Evolutionary conservation across 2,329 filamentous ascomycete species (phyloP), one percentile per base, ranked within the genome.

Genomic region (Sarocladium brachiariae): DNA sequence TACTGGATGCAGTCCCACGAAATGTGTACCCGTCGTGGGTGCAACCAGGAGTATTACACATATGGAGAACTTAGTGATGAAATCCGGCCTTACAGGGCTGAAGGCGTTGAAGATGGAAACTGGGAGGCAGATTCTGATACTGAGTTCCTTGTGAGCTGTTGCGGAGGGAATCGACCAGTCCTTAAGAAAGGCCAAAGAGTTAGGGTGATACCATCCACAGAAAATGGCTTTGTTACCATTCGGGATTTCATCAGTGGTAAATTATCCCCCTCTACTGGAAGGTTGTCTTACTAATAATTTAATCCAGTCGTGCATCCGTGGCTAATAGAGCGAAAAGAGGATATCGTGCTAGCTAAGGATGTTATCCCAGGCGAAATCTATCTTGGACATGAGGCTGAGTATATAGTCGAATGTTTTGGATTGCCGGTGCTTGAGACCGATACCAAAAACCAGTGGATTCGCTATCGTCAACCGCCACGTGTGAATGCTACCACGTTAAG

Each of bases 121-220:
- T 57, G 55, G 53, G 58, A 60, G 47, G 50, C 45, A 27, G 60
- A 59, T 50, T 56, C 55, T 16, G 55, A 60, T 23, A 58, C 57
- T 21, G 55, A 59, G 52, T 59, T 54, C 54, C 55, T 59, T 50
- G 46, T 53, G 24, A 55, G 45, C 37, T 63, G 60, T 52, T 62
- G 60, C 37, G 58, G 58, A 43, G 43, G 55, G 43, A 53, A 58
- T 16, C 49, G 61, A 49, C 60, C 59, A 34, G 46, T 57, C 34
- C 41, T 52, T 27, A 58, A 56, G 54, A 51, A 31, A 48, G 55
- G 43, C 7, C 45, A 39, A 34, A 61, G 50, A 34, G 45, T 63
- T 8, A 46, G 52, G 30, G 56, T 63, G 21, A 61, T 49, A 49
- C 58, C 59, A 48, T 45, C 55, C 51, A 51, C 47, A 30, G 55